A percentile compares a stretch with the other conserved stretches of the same genome.
These are phyloP conservation scores for Arctostaphylos glauca DNA, from an alignment of 148 eudicot species.

Conservation along the genomic window DNA sequence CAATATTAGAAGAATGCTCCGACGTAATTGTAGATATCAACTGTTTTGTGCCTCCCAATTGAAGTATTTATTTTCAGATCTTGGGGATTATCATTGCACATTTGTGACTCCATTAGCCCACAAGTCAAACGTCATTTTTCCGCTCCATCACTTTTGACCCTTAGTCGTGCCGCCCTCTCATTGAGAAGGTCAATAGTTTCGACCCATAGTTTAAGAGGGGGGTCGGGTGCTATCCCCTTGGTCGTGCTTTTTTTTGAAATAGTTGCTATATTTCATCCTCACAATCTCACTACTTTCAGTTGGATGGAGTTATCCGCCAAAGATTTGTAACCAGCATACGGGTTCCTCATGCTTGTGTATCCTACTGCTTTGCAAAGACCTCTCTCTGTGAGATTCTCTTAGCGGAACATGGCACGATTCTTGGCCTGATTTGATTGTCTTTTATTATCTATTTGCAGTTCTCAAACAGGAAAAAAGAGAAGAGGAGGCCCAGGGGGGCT, in stretches of 20 bases:
- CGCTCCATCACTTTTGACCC: not conserved
- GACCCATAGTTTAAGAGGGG: no score
- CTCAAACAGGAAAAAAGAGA: slow-evolving; percentile 59
- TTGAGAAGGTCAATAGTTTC: not conserved
- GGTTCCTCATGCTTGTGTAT: not conserved
- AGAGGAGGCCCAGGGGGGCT: slow-evolving; percentile 94
- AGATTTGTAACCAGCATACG: not conserved
- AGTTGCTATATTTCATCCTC: slow-evolving; percentile 8
- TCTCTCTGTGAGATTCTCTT: not conserved
- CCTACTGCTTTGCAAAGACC: not conserved
- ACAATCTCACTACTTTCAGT: not conserved
- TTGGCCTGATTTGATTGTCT: not conserved
- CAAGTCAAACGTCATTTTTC: not conserved
- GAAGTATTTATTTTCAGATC: not conserved
- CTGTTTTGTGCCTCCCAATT: not conserved
- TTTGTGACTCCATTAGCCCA: not conserved
- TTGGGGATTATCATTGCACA: not conserved
- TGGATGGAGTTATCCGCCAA: not conserved
- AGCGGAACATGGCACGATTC: not conserved
- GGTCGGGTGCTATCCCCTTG: not conserved
- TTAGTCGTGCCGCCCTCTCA: not conserved
- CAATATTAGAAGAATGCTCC: not conserved
- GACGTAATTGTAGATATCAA: not conserved
- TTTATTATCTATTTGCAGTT: slow-evolving; percentile 33
- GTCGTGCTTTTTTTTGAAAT: not conserved